phyloP scores from a whole-genome alignment of 768 basidiomycete genomes.

The Phylloporus sp. region DNA sequence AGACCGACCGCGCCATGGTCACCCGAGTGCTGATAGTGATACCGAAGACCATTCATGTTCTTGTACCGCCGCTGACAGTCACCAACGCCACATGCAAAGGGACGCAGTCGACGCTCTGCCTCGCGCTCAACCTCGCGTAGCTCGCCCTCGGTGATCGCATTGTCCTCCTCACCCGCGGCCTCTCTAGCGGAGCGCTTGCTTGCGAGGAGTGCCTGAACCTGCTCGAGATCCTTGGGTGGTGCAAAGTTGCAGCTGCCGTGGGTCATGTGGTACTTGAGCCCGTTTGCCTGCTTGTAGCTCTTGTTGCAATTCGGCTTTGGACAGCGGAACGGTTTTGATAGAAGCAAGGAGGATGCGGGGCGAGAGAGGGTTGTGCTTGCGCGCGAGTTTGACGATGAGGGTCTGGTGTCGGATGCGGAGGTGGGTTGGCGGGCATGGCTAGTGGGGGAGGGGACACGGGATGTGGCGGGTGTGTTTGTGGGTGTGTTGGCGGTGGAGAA shows the following conservation, averaged over 20 bases:
- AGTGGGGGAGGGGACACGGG: slow-evolving; percentile 37
- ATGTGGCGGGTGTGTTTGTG: slow-evolving; percentile 44
- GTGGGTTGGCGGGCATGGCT: slow-evolving; percentile 18
- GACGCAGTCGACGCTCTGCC: slow-evolving; percentile 76
- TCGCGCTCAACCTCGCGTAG: slow-evolving; percentile 74
- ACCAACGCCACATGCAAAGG: slow-evolving; percentile 87
- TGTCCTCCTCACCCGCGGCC: slow-evolving; percentile 40
- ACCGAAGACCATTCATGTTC: slow-evolving; percentile 96
- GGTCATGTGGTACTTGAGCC: slow-evolving; percentile 91
- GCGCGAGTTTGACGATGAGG: slow-evolving; percentile 28
- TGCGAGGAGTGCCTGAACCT: slow-evolving; percentile 68
- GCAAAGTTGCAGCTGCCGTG: slow-evolving; percentile 93
- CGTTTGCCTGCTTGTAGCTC: slow-evolving; percentile 93
- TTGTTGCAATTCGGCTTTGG: slow-evolving; percentile 96
- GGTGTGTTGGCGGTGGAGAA: slow-evolving; percentile 49
- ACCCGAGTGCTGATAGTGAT: slow-evolving; percentile 96
- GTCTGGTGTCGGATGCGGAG: slow-evolving; percentile 17
- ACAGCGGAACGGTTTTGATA: slow-evolving; percentile 87
- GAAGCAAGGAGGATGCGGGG: slow-evolving; percentile 55
- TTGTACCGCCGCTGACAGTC: slow-evolving; percentile 88
- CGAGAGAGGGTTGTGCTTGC: slow-evolving; percentile 46
- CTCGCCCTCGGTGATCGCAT: slow-evolving; percentile 53
- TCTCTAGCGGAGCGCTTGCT: slow-evolving; percentile 39
- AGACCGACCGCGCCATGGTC: slow-evolving; percentile 92
- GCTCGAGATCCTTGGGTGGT: slow-evolving; percentile 80